These are phyloP conservation scores for Friedmanniomyces endolithicus DNA, from an alignment of 495 filamentous ascomycete species.

Conservation along the genomic window DNA sequence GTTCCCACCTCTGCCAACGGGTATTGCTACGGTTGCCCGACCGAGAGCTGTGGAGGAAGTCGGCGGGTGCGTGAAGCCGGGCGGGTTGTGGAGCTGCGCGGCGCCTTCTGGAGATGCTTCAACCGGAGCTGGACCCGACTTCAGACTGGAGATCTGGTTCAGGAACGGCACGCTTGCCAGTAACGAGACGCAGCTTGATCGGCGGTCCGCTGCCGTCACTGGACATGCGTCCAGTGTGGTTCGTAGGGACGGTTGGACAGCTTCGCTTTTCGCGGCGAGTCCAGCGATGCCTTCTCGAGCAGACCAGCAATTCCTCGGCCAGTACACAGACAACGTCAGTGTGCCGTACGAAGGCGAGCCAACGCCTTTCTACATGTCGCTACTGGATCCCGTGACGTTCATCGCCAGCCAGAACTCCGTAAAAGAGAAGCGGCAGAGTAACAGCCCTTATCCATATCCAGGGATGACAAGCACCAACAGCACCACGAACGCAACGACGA, in stretches of 20 bases:
- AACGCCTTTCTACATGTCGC: conserved; percentile 56
- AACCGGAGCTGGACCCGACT: conserved; percentile 55
- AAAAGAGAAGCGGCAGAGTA: conserved; percentile 4
- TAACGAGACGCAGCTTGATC: conserved; percentile 24
- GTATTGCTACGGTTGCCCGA: conserved; percentile 60
- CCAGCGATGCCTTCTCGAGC: conserved; percentile 52
- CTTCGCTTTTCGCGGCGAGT: conserved; percentile 39
- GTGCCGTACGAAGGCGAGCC: conserved; percentile 50
- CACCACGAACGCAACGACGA: conserved; percentile 23
- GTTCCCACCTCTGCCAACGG: conserved; percentile 76
- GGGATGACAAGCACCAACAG: background rate
- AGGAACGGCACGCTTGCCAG: conserved; percentile 49
- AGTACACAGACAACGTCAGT: conserved; percentile 60
- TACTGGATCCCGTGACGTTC: conserved; percentile 18
- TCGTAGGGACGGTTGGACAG: conserved; percentile 1
- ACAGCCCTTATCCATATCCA: conserved; percentile 11
- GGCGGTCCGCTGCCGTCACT: background rate
- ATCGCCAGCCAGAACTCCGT: too few species aligned
- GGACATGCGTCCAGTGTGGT: background rate
- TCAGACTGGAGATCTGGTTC: conserved; percentile 66
- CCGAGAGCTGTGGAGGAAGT: conserved; percentile 45
- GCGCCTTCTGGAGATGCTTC: conserved; percentile 58
- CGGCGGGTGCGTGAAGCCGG: conserved; percentile 53
- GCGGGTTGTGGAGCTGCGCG: conserved; percentile 69
- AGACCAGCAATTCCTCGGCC: conserved; percentile 68